Evolutionary conservation across 2,329 filamentous ascomycete species (phyloP), one percentile per base, ranked within the genome.

Genomic region (Sporothrix curviconia): DNA sequence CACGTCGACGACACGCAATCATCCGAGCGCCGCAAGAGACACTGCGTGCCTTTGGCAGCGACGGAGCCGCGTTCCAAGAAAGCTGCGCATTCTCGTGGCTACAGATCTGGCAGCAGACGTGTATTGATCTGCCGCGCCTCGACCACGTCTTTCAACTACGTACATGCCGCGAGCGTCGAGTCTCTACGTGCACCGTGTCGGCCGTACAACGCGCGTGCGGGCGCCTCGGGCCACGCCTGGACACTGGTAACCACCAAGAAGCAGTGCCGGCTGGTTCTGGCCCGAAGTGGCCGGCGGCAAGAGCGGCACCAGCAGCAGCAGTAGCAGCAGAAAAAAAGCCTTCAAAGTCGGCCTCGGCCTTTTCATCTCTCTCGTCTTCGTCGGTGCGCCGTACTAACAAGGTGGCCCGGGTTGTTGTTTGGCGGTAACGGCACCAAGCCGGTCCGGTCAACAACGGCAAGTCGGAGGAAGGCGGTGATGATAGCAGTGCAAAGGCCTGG

Each of bases 61-160:
- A 79, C 7, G 3, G 36, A 7, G 28, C 36, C 58, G 81, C 81
- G 59, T 17, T n/a, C n/a, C n/a, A n/a, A n/a, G n/a, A n/a, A n/a
- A 19, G 6, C 71, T 89, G 25, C 84, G 85, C 7, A 83, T 95
- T 47, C 82, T 97, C 43, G 86, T 97, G 46, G 91, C 92, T 1
- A 95, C 94, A 0, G 92, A 97, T 69, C 86, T 95, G n/a, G 90
- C 94, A 1, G 90, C 91, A n/a, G 2, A 88, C 92, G 62, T 94
- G 92, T 66, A 84, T 97, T 25, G 92, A 97, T 70, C 78, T 96
- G 12, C 82, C 84, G 1, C 80, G 82, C 47, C 80, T 97, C 47
- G 84, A 85, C 36, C 89, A 95, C 67, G 90, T 97, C 47, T n/a
- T 77, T 97, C 71, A 96, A 96, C 74, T 97, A 97, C 75, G 92